Evolutionary conservation across 805 yeast genomes (phyloP).

Genomic region (Sungouiozyma intestinalis): DNA sequence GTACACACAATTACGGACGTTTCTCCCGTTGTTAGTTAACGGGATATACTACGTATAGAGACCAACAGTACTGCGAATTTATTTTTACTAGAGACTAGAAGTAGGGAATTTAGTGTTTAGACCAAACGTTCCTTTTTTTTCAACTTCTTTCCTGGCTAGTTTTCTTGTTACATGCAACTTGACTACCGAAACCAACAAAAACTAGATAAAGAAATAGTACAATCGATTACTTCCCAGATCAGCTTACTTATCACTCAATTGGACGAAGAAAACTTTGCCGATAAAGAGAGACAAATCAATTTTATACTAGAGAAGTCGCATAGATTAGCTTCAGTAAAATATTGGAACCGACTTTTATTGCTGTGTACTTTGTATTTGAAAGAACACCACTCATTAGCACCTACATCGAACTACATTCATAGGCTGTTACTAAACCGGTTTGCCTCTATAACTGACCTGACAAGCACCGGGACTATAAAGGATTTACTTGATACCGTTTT

Average conservation of each 20-base stretch:
- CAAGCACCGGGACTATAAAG: constrained; percentile 10
- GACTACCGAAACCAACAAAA: background rate
- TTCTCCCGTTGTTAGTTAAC: background rate
- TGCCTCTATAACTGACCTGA: constrained; percentile 7
- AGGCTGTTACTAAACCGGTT: constrained; percentile 16
- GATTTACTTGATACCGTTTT: constrained; percentile 11
- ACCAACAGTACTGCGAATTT: no score
- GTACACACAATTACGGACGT: background rate
- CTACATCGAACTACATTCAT: constrained; percentile 12
- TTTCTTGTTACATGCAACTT: background rate
- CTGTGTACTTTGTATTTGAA: constrained; percentile 16
- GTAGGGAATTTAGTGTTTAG: no score
- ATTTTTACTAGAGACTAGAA: no score
- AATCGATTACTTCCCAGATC: constrained; percentile 20
- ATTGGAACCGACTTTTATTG: constrained; percentile 21
- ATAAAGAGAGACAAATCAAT: constrained; percentile 12
- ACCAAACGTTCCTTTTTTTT: no score
- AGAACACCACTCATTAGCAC: constrained; percentile 7
- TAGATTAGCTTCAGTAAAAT: constrained; percentile 13
- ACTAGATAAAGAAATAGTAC: constrained; percentile 17
- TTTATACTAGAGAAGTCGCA: constrained; percentile 18
- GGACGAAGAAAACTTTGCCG: constrained; percentile 12
- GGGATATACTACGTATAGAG: background rate
- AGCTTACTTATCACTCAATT: constrained; percentile 20
- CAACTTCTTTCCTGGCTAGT: background rate